Evolutionary conservation across 768 basidiomycete species (phyloP), one percentile per base, ranked within the genome.

Genomic region (Suillus subalutaceus): DNA sequence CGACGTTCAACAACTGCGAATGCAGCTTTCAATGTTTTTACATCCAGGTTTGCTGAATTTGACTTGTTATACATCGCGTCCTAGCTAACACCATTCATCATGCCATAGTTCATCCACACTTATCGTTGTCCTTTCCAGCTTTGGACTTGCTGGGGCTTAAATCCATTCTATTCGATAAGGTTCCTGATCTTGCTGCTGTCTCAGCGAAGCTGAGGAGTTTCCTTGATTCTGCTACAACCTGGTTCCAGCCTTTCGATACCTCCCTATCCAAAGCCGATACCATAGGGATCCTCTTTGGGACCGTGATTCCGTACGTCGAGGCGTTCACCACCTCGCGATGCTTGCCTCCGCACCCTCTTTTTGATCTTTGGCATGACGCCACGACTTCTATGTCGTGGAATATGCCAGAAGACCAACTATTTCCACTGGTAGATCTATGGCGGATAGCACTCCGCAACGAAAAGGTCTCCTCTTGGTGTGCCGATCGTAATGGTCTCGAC

Each of bases 381-480:
- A 88, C 87, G 3, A 71, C 69, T 4, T 71, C 75, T 1, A 75
- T 94, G 2, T 72, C 75, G 0, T 66, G 74, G 16, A 78, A 78
- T 4, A 84, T 96, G 1, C 82, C 85, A 0, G 64, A 81, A 0
- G 80, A 82, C 8, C 79, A 86, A 41, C 81, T 94, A 38, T 97
- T 96, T 80, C 94, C 95, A 0, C 74, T 95, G 6, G 84, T 89
- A 12, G 95, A 97, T 72, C 80, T 96, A 70, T 92, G 93, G 90
- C 83, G 94, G 1, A 82, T 95, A 8, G 90, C 89, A 0, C 74
- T 92, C n/a, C 84, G 95, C 30, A 89, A 93, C 74, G 79, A 83
- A 0, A 72, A 82, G 1, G 84, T 88, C 26, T 82, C 85, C 0
- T 73, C 76, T 0, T 91, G 86, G 88, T 78, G 75, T 40, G 78